Evolutionary conservation across 352 stramenopile species (phyloP).

Genomic region (Globisporangium polare): DNA sequence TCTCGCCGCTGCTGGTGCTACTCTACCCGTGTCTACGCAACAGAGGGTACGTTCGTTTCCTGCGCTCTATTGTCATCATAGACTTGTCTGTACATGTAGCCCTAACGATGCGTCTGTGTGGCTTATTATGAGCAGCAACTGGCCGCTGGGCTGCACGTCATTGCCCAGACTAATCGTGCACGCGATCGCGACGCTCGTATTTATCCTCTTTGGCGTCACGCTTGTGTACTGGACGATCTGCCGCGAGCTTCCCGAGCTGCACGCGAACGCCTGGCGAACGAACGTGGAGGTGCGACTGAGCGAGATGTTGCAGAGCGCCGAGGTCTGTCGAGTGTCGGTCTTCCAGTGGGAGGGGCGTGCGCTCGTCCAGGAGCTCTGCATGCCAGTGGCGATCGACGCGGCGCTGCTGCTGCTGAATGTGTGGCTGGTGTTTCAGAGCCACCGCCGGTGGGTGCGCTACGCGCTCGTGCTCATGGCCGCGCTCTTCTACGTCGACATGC

Average conservation of each 20-base stretch:
- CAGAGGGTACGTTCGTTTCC: conserved; percentile 33
- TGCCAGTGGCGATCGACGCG: conserved; percentile 45
- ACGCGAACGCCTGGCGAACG: conserved; percentile 26
- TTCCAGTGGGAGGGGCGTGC: conserved; percentile 33
- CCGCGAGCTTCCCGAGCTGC: conserved; percentile 49
- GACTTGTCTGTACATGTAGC: too few relatives aligned
- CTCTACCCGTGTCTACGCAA: conserved; percentile 47
- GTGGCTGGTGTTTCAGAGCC: conserved; percentile 47
- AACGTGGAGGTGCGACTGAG: conserved; percentile 36
- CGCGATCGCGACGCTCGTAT: conserved; percentile 44
- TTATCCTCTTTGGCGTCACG: conserved; percentile 35
- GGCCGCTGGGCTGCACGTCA: conserved; percentile 62
- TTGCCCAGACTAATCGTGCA: conserved; percentile 40
- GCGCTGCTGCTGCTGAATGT: conserved; percentile 34
- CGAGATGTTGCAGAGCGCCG: conserved; percentile 28
- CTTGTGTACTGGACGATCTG: conserved; percentile 64
- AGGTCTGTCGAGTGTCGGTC: conserved; percentile 40
- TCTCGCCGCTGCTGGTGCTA: conserved; percentile 60
- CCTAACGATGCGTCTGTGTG: neutral
- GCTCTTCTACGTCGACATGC: conserved; percentile 44
- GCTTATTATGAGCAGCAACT: conserved; percentile 36
- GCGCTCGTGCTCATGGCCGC: conserved; percentile 38
- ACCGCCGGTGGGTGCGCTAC: conserved; percentile 52
- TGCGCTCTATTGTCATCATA: neutral
- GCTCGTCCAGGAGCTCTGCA: conserved; percentile 56